Conservation (phyloP, 2,329 filamentous ascomycete species). For the Penicillium sp. region DNA sequence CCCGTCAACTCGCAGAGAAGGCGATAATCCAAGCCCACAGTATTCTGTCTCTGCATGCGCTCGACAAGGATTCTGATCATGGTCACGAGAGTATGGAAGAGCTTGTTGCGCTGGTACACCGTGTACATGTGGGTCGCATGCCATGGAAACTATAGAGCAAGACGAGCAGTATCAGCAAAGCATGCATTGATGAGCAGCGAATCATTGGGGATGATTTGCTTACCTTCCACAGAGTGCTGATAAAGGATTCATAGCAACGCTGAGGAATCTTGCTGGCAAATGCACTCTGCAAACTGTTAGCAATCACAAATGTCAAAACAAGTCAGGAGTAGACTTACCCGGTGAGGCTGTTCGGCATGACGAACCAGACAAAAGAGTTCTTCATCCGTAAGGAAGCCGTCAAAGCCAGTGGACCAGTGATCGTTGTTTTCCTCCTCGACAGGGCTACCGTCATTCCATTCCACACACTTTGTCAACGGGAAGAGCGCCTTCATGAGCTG, state of each 20-base stretch:
- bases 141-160: conserved; percentile 52
- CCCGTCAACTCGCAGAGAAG: conserved; percentile 42
- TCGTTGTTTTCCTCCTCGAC: conserved; percentile 38
- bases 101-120: conserved; percentile 47
- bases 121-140: conserved; percentile 47
- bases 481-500: conserved; percentile 55
- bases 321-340: conserved; percentile 41
- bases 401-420: conserved; percentile 51
- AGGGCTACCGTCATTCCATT: conserved; percentile 44
- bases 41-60: conserved; percentile 51
- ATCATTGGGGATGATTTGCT: neutral
- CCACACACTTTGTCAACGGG: conserved; percentile 52
- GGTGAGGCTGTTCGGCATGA: conserved; percentile 51
- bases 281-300: conserved; percentile 43
- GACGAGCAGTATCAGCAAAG: conserved; percentile 5
- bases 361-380: conserved; percentile 50
- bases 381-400: conserved; percentile 53
- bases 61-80: conserved; percentile 72
- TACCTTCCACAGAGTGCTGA: conserved; percentile 55
- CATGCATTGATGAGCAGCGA: neutral
- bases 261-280: conserved; percentile 53
- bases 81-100: conserved; percentile 48
- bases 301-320: neutral
- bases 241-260: conserved; percentile 55
- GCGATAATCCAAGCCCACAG: conserved; percentile 42